Evolutionary conservation across 2,329 filamentous ascomycete species (phyloP), one percentile per base, ranked within the genome.

Genomic region (Aspergillus japonicus): DNA sequence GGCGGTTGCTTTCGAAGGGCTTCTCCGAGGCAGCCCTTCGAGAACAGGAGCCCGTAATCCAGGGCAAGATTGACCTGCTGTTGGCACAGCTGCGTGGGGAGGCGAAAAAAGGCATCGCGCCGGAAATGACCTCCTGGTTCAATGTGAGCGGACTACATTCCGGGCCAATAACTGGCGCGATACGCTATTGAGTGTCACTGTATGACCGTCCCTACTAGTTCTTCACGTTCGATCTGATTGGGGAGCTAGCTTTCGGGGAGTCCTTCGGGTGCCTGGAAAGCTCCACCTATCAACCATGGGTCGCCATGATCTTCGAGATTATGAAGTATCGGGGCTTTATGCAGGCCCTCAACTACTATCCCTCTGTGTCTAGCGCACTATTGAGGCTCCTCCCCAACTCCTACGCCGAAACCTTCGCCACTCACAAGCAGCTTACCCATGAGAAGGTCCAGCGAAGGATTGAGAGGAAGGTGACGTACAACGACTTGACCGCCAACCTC

Each of bases 211-310:
- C 33, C 33, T 35, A 16, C 11, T 71, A 75, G 21, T 77, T 66
- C 11, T 71, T 70, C 2, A 72, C 73, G 2, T 78, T 79, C 52
- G 76, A 78, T 59, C 70, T 78, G 24, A 72, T 75, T 2, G 73
- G 75, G 2, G 75, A 78, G 23, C 60, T 79, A 4, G 71, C 71
- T 31, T 77, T 78, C 51, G 75, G 76, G 2, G 71, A 77, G 52
- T 69, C 73, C 5, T 80, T 80, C 52, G 66, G 70, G 5, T 79
- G 75, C 54, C 64, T 81, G 1, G 65, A 75, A 47, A 71, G 69
- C n/a, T 71, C 64, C 2, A 68, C 68, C 19, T 66, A 72, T 5
- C 78, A 80, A 57, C 70, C 73, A 3, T 81, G 77, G 39, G 39
- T 44, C 4, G 39, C 39, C 16, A 44, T 44, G 39, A 44, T 44